Evolutionary conservation across 306 rosid genomes (phyloP), one percentile per base, ranked within the genome.

Genomic region (Albizia julibrissin): DNA sequence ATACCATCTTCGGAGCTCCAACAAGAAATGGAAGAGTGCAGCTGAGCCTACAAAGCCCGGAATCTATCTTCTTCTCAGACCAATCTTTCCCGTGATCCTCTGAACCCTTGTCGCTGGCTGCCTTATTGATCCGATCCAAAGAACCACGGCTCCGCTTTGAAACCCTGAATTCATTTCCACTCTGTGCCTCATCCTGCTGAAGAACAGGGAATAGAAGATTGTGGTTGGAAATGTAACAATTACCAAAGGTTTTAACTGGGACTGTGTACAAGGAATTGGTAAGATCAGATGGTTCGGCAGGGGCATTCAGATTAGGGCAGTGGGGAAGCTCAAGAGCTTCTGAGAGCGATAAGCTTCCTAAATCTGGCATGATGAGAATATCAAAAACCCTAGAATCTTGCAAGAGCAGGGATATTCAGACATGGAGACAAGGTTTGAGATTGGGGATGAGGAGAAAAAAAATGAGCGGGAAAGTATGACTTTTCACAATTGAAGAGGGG

Each of bases 1-100:
- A 10, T 84, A 95, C 98, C 97, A 88, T 82, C 80, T 84, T 90
- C 10, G 90, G 87, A 39, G 93, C 83, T 14, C 90, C 94, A 2
- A 47, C 75, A 22, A 93, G 97, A 74, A 95, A 95, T 0, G 99
- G 95, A 47, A 93, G 84, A n/a, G 85, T 84, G 86, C 84, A 70
- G 9, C 81, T 83, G 24, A 85, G 59, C 34, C 79, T 68, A 6
- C 77, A 58, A 81, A 82, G 39, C 26, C 91, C 92, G 10, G 72
- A 81, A 71, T 86, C 79, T 81, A 59, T 77, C 79, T 77, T 89
- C 37, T 44, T 80, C 79, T 39, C 54, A 65, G 82, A 80, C 89
- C 94, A 87, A 72, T 80, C 89, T 26, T 49, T 81, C 75, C 90
- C 86, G 54, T 87, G 88, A 77, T 91, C 92, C 73, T 83, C 84